Evolutionary conservation across 2,329 filamentous ascomycete genomes (phyloP), one percentile per base, ranked within the genome.

Genomic region (Cyphellophora attinorum): DNA sequence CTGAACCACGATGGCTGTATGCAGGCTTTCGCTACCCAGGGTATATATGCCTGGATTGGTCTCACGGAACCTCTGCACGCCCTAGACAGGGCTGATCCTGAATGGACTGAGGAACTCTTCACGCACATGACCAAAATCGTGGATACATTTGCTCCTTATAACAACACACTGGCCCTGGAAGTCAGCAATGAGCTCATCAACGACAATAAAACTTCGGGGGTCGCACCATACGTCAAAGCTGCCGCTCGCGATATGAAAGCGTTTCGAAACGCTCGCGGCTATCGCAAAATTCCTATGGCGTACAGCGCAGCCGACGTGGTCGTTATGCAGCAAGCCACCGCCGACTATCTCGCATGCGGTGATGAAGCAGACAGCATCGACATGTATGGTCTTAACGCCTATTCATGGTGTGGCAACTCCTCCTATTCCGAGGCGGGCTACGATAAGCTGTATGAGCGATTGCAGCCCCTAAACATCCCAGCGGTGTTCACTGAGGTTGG

Each of bases 301-400:
- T 98, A 98, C 57, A 91, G 91, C 47, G 91, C 91, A 62, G 91
- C 93, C 62, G 91, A 96, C 51, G 88, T 95, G 59, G 72, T 77
- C 27, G 71, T 76, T 13, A 93, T 94, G 51, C 84, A 91, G 59
- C 70, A 70, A 46, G 69, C 85, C 52, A 76, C 96, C 54, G 84
- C 85, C 48, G 67, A 85, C 57, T 98, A 93, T 74, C 94, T 98
- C 68, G 88, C 94, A 72, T 98, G 91, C 57, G 84, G 88, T 37
- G 60, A 75, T 41, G 56, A 68, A 19, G 64, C 68, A 6, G 62
- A 64, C 54, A 60, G 81, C 41, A 94, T 96, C 47, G 91, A 98
- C 63, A 95, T 93, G 71, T 98, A 88, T 84, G 91, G 91, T 39
- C 96, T 96, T 80, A 98, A 98, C 72, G 94, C 96, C 66, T 98